phyloP scores from a whole-genome alignment of 352 stramenopile species.

The Phytophthora uliginosa region DNA sequence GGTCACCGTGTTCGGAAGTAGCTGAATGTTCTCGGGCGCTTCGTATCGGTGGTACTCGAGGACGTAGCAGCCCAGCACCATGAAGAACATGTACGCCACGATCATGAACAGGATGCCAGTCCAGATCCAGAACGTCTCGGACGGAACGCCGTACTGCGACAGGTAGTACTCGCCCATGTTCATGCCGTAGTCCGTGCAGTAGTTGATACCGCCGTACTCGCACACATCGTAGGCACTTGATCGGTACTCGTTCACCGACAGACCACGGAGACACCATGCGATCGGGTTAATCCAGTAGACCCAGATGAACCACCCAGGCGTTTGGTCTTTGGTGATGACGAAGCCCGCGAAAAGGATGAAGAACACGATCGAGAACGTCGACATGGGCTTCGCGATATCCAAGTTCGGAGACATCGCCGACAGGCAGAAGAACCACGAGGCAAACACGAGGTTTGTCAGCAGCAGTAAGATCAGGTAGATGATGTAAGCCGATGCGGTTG shows the following conservation, averaged over 20 bases:
- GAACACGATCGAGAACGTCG: constrained; percentile 47
- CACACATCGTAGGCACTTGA: constrained; percentile 32
- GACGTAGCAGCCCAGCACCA: constrained; percentile 35
- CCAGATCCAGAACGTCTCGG: constrained; percentile 32
- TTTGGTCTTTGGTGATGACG: constrained; percentile 44
- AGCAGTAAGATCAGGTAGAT: constrained; percentile 59
- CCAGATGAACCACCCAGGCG: constrained; percentile 41
- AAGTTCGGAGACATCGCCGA: constrained; percentile 37
- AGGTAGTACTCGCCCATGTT: constrained; percentile 39
- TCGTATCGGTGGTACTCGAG: constrained; percentile 47
- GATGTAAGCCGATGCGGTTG: constrained; percentile 39
- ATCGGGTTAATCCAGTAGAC: constrained; percentile 56
- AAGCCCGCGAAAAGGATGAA: constrained; percentile 67
- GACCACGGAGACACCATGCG: constrained; percentile 22
- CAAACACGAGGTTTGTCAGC: constrained; percentile 58
- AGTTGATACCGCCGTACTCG: constrained; percentile 28
- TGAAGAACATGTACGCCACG: constrained; percentile 37
- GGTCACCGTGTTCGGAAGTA: not conserved
- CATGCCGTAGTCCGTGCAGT: constrained; percentile 28
- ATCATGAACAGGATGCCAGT: constrained; percentile 43
- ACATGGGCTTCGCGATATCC: constrained; percentile 53
- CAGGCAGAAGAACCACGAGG: constrained; percentile 62
- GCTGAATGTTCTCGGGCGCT: constrained; percentile 28
- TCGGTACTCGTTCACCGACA: constrained; percentile 39
- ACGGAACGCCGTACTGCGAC: constrained; percentile 32